These are phyloP conservation scores for Aureobasidium sp. DNA, from an alignment of 2,329 filamentous ascomycete species.

Conservation along the genomic window DNA sequence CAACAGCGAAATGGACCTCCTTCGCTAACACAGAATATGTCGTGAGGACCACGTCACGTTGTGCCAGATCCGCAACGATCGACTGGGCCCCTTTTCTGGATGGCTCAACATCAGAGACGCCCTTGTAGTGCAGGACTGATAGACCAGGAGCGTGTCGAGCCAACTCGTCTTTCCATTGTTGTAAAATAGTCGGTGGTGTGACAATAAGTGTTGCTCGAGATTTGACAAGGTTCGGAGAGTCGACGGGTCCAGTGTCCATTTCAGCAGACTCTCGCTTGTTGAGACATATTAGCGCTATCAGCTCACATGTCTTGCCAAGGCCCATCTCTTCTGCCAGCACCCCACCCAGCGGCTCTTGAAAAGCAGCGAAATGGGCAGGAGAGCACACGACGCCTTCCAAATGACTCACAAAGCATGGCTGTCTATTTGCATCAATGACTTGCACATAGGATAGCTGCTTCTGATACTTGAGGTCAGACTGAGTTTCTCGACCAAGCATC, in stretches of 20 bases:
- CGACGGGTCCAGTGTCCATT: background rate
- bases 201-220: slow-evolving; percentile 57
- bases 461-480: background rate
- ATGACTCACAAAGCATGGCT: slow-evolving; percentile 52
- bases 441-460: slow-evolving; percentile 36
- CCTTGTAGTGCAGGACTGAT: slow-evolving; percentile 50
- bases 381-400: slow-evolving; percentile 51
- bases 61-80: slow-evolving; percentile 40
- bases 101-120: slow-evolving; percentile 33
- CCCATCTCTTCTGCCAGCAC: slow-evolving; percentile 80
- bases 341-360: slow-evolving; percentile 49
- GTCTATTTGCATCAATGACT: slow-evolving; percentile 41
- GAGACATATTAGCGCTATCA: slow-evolving; percentile 62
- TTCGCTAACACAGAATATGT: slow-evolving; percentile 64
- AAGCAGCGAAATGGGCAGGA: slow-evolving; percentile 29
- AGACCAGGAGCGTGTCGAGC: slow-evolving; percentile 50
- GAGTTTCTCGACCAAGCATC: slow-evolving; percentile 56
- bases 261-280: slow-evolving; percentile 42
- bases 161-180: slow-evolving; percentile 59
- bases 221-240: slow-evolving; percentile 20
- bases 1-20: slow-evolving; percentile 70
- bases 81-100: slow-evolving; percentile 31
- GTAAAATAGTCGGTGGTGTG: slow-evolving; percentile 53
- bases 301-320: slow-evolving; percentile 71
- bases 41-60: slow-evolving; percentile 53